phyloP scores from a whole-genome alignment of 2,329 filamentous ascomycete species.

The Didymosphaeria variabile region DNA sequence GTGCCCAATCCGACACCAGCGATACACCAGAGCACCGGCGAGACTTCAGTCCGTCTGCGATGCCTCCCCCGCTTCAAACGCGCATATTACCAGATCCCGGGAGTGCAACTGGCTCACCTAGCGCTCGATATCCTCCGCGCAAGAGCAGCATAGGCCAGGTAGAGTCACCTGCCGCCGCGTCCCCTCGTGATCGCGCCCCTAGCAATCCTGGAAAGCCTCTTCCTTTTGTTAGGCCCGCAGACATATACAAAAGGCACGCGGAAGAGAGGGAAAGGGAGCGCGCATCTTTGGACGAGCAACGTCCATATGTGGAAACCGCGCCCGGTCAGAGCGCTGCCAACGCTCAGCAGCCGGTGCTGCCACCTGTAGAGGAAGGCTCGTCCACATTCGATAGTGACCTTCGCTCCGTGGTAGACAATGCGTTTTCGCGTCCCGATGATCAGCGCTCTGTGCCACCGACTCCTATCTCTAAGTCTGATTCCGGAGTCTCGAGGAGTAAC shows the following conservation, averaged over 20 bases:
- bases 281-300: conserved; percentile 65
- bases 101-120: conserved; percentile 38
- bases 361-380: conserved; percentile 28
- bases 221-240: conserved; percentile 75
- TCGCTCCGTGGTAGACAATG: conserved; percentile 67
- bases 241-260: conserved; percentile 77
- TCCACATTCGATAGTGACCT: conserved; percentile 42
- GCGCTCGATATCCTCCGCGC: conserved; percentile 64
- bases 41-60: conserved; percentile 63
- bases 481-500: conserved; percentile 65
- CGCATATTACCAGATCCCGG: conserved; percentile 52
- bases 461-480: conserved; percentile 56
- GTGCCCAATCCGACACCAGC: conserved; percentile 41
- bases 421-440: conserved; percentile 68
- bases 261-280: conserved; percentile 69
- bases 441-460: conserved; percentile 62
- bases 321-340: not conserved
- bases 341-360: conserved; percentile 23
- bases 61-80: conserved; percentile 60
- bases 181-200: conserved; percentile 38
- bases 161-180: conserved; percentile 33
- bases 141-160: conserved; percentile 68
- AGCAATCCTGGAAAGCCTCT: conserved; percentile 60
- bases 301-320: conserved; percentile 62
- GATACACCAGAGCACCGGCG: conserved; percentile 51